Percentiles rank a stretch among this genome's conserved stretches.
These are phyloP conservation scores for Bothriochloa decipiens DNA, from an alignment of 176 grass and related monocot genomes.

Conservation along the genomic window DNA sequence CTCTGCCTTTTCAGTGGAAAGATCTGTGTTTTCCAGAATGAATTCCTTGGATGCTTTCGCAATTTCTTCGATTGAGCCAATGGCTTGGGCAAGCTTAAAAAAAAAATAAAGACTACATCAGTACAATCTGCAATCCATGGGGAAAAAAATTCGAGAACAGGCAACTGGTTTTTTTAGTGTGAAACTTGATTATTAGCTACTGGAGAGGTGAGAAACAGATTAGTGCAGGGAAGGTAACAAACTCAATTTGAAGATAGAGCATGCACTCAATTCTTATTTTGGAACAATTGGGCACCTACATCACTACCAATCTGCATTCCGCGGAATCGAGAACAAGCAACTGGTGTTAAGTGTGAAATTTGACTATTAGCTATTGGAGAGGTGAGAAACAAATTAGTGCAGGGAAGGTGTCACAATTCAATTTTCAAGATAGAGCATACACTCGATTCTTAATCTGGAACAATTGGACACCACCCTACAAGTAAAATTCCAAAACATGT, in stretches of 20 bases:
- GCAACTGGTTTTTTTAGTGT: not conserved
- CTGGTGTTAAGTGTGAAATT: not conserved
- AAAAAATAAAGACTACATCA: constrained; percentile 26
- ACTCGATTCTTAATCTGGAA: constrained; percentile 10
- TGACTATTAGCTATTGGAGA: not conserved
- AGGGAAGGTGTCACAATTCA: not conserved
- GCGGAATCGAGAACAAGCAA: not conserved
- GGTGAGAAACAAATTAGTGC: not conserved
- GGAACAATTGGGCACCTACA: constrained; percentile 7
- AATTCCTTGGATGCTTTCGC: constrained; percentile 65
- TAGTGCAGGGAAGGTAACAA: not conserved
- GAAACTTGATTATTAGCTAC: not conserved
- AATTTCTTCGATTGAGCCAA: constrained; percentile 89
- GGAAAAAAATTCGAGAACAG: not conserved
- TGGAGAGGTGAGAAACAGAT: not conserved
- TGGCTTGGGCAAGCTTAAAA: constrained; percentile 71
- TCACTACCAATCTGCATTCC: constrained; percentile 12
- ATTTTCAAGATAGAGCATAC: not conserved
- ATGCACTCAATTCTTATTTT: constrained; percentile 6
- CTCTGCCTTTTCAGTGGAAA: constrained; percentile 82
- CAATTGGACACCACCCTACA: not conserved
- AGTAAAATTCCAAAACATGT: not conserved
- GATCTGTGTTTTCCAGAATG: constrained; percentile 88
- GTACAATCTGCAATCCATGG: constrained; percentile 14
- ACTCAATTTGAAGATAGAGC: not conserved